A percentile compares a stretch with the other conserved stretches of the same genome.
Evolutionary conservation across 2,329 filamentous ascomycete genomes (phyloP).

Genomic region (Colletotrichum sp.): DNA sequence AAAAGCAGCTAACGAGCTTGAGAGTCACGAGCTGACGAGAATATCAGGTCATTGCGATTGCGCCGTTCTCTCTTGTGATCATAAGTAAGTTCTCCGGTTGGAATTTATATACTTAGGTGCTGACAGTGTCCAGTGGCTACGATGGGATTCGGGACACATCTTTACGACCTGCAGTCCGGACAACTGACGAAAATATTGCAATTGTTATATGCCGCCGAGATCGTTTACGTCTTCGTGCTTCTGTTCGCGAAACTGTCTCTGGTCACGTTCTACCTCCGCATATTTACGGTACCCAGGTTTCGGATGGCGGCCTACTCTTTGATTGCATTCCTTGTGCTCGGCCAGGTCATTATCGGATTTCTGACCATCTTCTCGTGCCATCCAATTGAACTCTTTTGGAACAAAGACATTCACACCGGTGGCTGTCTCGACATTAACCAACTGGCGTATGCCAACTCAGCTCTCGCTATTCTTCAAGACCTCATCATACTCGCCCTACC

Average conservation of each 20-base stretch:
- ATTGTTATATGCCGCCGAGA: constrained; percentile 25
- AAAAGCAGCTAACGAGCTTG: not conserved
- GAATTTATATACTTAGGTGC: not conserved
- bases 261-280: constrained; percentile 34
- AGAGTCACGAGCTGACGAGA: not conserved
- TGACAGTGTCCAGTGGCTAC: not conserved
- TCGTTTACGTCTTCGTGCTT: constrained; percentile 34
- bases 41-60: not conserved
- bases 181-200: constrained; percentile 3
- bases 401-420: constrained; percentile 25
- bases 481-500: constrained; percentile 58
- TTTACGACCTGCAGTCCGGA: constrained; percentile 18
- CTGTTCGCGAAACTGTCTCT: constrained; percentile 34
- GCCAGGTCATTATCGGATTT: constrained; percentile 33
- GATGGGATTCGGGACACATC: constrained; percentile 15
- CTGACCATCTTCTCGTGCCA: constrained; percentile 33
- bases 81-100: not conserved
- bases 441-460: constrained; percentile 58
- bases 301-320: constrained; percentile 29
- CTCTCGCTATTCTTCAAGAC: constrained; percentile 53
- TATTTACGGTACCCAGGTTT: constrained; percentile 30
- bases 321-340: constrained; percentile 27
- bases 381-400: constrained; percentile 32
- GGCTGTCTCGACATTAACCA: constrained; percentile 46
- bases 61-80: constrained; percentile 3